phyloP scores from a whole-genome alignment of 345 rosid genomes.

The Salix udensis region DNA sequence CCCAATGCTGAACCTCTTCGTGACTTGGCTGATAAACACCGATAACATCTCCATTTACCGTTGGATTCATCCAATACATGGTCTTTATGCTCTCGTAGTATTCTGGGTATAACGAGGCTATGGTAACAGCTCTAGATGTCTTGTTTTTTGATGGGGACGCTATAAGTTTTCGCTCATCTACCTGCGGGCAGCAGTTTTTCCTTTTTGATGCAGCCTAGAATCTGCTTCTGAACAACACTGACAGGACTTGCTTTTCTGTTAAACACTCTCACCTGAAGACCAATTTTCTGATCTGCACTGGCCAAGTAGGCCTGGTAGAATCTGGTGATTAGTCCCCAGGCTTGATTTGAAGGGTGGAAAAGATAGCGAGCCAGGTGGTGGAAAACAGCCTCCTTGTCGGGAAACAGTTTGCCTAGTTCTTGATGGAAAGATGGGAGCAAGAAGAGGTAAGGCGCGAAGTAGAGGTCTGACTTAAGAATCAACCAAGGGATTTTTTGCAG shows the following conservation, averaged over 20 bases:
- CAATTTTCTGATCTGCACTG: constrained; percentile 14
- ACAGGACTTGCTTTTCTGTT: background rate
- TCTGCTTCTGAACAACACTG: constrained; percentile 3
- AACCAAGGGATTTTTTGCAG: constrained; percentile 19
- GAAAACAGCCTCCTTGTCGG: constrained; percentile 20
- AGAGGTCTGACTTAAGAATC: constrained; percentile 16
- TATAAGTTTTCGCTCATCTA: background rate
- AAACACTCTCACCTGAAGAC: constrained; percentile 19
- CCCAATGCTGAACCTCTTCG: constrained; percentile 14
- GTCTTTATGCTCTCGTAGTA: constrained; percentile 6
- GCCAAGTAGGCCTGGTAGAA: constrained; percentile 12
- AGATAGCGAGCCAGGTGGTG: constrained; percentile 22
- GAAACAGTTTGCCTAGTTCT: constrained; percentile 15
- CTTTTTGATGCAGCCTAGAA: constrained; percentile 3
- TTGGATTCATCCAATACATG: constrained; percentile 18
- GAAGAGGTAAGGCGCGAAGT: constrained; percentile 20
- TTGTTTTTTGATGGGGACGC: background rate
- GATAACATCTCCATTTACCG: constrained; percentile 4
- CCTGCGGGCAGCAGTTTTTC: constrained; percentile 11
- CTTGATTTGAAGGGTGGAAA: constrained; percentile 23
- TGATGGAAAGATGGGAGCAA: constrained; percentile 17
- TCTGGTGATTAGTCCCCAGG: constrained; percentile 24
- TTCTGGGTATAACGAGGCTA: constrained; percentile 12
- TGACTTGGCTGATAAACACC: constrained; percentile 21
- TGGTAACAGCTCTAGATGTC: constrained; percentile 11